These are phyloP conservation scores for Ceratobasidium sp. DNA, from an alignment of 1,284 basidiomycete genomes.

Conservation along the genomic window DNA sequence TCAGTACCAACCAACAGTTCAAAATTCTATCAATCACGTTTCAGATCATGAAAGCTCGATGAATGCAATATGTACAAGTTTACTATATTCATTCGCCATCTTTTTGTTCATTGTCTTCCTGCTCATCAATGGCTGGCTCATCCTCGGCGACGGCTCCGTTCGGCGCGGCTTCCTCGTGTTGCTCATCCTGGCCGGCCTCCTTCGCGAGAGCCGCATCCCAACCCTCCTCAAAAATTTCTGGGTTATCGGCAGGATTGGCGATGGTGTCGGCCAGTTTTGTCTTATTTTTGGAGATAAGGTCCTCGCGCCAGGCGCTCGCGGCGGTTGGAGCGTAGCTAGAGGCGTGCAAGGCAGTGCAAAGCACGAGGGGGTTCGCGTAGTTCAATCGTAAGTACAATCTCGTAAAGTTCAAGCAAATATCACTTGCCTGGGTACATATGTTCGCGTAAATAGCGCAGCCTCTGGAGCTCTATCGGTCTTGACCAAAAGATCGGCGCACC, in stretches of 20 bases:
- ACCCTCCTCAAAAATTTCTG: constrained; percentile 83
- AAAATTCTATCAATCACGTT: neutral
- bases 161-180: constrained; percentile 38
- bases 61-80: neutral
- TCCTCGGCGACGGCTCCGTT: constrained; percentile 46
- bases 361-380: constrained; percentile 8
- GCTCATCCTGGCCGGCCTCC: constrained; percentile 55
- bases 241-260: constrained; percentile 79
- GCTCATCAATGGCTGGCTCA: constrained; percentile 43
- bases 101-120: constrained; percentile 17
- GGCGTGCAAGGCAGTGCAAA: constrained; percentile 13
- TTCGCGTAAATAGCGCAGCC: constrained; percentile 94
- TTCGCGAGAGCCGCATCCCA: constrained; percentile 76
- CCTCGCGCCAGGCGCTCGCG: constrained; percentile 82
- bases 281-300: constrained; percentile 77
- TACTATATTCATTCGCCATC: constrained; percentile 18
- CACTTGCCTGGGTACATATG: constrained; percentile 86
- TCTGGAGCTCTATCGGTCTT: constrained; percentile 90
- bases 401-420: constrained; percentile 14
- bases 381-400: constrained; percentile 13
- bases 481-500: constrained; percentile 87
- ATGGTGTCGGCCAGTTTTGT: constrained; percentile 85
- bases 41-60: neutral
- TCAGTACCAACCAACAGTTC: too few species aligned
- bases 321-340: constrained; percentile 71